A percentile compares a stretch with the other conserved stretches of the same genome.
These are phyloP conservation scores for Aspergillus steynii DNA, from an alignment of 495 filamentous ascomycete genomes.

Conservation along the genomic window DNA sequence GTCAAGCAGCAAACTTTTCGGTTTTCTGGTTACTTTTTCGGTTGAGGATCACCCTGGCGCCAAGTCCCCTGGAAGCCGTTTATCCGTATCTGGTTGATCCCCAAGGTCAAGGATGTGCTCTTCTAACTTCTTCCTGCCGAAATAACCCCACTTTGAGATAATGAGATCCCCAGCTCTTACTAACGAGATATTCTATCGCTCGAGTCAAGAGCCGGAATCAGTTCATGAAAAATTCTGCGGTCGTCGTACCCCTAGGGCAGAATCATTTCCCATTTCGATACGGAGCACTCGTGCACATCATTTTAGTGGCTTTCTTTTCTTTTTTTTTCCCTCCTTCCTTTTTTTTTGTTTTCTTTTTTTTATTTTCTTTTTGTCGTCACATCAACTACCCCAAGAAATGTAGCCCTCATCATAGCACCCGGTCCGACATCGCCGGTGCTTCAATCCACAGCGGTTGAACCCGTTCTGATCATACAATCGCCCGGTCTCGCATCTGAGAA, in stretches of 20 bases:
- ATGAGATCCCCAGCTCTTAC: slow-evolving; percentile 7
- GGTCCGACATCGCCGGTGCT: not conserved
- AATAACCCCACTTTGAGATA: slow-evolving; percentile 13
- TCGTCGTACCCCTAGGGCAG: not conserved
- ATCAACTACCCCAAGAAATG: not conserved
- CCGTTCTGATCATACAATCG: no score
- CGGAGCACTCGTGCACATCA: not conserved
- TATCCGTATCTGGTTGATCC: slow-evolving; percentile 8
- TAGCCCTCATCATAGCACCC: not conserved
- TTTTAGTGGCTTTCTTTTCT: not conserved
- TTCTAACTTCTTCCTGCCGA: not conserved
- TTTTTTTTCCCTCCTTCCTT: not conserved
- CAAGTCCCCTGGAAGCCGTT: slow-evolving; percentile 9
- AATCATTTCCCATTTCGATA: not conserved
- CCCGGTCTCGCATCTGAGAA: not conserved
- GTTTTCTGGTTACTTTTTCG: not conserved
- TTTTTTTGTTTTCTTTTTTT: not conserved
- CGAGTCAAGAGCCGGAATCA: not conserved
- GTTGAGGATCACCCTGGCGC: slow-evolving; percentile 5
- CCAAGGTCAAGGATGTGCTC: not conserved
- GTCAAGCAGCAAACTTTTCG: not conserved
- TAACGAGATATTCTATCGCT: not conserved
- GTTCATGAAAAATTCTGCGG: not conserved
- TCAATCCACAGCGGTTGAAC: not conserved
- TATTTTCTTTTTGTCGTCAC: not conserved